Percentiles rank a stretch among this genome's conserved stretches.
Conservation (phyloP, 495 filamentous ascomycete species). For the Physcia stellaris region DNA sequence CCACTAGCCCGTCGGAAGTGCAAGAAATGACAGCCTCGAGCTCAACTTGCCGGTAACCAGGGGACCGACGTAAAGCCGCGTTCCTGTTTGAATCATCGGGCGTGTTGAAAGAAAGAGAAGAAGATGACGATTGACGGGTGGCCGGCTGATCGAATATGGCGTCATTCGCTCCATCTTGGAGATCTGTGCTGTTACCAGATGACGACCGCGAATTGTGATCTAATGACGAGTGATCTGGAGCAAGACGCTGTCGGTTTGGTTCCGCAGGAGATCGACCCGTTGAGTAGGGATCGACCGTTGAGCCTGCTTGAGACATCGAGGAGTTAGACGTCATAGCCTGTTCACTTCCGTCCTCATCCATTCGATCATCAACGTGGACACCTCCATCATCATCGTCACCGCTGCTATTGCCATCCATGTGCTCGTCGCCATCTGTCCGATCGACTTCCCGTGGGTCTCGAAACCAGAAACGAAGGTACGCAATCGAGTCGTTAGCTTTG, state of each 20-base stretch:
- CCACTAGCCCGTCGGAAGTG: slow-evolving; percentile 78
- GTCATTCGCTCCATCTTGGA: slow-evolving; percentile 18
- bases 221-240: background rate
- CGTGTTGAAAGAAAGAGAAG: slow-evolving; percentile 18
- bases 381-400: slow-evolving; percentile 26
- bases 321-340: slow-evolving; percentile 10
- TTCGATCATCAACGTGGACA: slow-evolving; percentile 18
- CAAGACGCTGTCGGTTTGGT: slow-evolving; percentile 1
- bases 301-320: slow-evolving; percentile 5
- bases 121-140: slow-evolving; percentile 22
- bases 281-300: background rate
- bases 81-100: slow-evolving; percentile 6
- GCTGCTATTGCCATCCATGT: slow-evolving; percentile 22
- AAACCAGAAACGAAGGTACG: slow-evolving; percentile 83
- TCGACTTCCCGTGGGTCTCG: slow-evolving; percentile 52
- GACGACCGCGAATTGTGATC: slow-evolving; percentile 17
- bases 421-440: slow-evolving; percentile 13
- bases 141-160: slow-evolving; percentile 25
- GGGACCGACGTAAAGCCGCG: background rate
- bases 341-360: slow-evolving; percentile 14
- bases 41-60: slow-evolving; percentile 33
- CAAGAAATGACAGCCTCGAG: slow-evolving; percentile 83
- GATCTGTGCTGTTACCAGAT: slow-evolving; percentile 22
- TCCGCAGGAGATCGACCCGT: slow-evolving; percentile 11
- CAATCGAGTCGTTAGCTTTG: slow-evolving; percentile 88